phyloP scores from a whole-genome alignment of 2,329 filamentous ascomycete genomes.

The Penicillium italicum region DNA sequence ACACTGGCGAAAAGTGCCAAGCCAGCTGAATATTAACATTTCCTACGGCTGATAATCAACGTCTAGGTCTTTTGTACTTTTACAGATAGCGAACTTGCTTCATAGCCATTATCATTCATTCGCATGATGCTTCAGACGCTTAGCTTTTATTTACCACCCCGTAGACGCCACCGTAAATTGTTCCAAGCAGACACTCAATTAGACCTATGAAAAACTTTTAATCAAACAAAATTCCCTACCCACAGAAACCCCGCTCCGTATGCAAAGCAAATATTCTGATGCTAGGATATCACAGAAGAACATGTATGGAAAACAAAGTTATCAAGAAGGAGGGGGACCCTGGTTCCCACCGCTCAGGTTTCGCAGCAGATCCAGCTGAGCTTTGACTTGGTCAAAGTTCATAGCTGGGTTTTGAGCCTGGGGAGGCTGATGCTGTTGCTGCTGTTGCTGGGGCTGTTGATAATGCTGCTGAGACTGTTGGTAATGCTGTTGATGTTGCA shows the following conservation, averaged over 20 bases:
- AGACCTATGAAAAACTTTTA: slow-evolving; percentile 8
- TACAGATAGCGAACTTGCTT: slow-evolving; percentile 6
- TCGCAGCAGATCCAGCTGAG: slow-evolving; percentile 41
- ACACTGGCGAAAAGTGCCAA: slow-evolving; percentile 70
- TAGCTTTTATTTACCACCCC: background rate
- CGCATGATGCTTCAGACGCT: background rate
- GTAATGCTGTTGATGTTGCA: slow-evolving; percentile 16
- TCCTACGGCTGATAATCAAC: background rate
- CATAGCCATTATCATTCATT: slow-evolving; percentile 4
- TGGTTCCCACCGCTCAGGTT: slow-evolving; percentile 36
- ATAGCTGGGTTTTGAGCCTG: slow-evolving; percentile 29
- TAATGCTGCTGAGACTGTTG: slow-evolving; percentile 28
- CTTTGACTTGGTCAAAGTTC: slow-evolving; percentile 43
- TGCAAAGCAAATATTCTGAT: slow-evolving; percentile 26
- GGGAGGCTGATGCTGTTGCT: slow-evolving; percentile 18
- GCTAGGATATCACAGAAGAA: slow-evolving; percentile 12
- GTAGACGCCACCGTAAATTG: background rate
- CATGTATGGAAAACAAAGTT: slow-evolving; percentile 6
- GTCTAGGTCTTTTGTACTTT: slow-evolving; percentile 3
- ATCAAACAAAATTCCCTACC: slow-evolving; percentile 7
- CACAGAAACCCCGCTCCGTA: slow-evolving; percentile 19
- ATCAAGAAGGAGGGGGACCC: slow-evolving; percentile 29
- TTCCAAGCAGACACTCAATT: background rate
- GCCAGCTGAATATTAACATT: slow-evolving; percentile 27
- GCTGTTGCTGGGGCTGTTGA: slow-evolving; percentile 21